Evolutionary conservation across 225 moss, liverwort and hornwort species (phyloP).

Genomic region (Takakia lepidozioides): DNA sequence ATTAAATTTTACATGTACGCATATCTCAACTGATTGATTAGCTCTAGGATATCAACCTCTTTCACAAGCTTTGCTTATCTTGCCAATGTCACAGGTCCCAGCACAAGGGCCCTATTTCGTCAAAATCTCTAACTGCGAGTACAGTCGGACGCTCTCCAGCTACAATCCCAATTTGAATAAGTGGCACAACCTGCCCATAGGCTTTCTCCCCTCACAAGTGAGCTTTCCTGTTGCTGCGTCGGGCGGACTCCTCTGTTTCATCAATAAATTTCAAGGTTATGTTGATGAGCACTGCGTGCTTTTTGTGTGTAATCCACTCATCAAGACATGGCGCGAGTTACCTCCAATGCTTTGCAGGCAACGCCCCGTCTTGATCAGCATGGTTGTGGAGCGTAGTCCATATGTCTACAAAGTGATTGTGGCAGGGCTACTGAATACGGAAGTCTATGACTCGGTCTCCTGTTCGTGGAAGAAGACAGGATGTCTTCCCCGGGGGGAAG

Average conservation of each 20-base stretch:
- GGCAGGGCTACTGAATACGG: conserved; percentile 33
- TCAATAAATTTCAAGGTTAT: conserved; percentile 50
- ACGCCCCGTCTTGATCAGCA: conserved; percentile 49
- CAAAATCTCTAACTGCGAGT: conserved; percentile 49
- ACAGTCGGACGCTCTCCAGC: conserved; percentile 26
- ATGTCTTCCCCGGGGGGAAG: conserved; percentile 46
- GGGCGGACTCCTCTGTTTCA: conserved; percentile 49
- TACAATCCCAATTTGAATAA: conserved; percentile 37
- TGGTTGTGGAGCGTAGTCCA: conserved; percentile 32
- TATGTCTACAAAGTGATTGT: conserved; percentile 47
- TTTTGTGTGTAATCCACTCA: conserved; percentile 52
- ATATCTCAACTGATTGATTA: too few species aligned
- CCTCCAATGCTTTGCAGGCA: conserved; percentile 52
- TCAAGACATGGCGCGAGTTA: conserved; percentile 49
- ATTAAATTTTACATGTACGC: too few species aligned
- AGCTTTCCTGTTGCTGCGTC: conserved; percentile 48
- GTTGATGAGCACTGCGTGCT: conserved; percentile 48
- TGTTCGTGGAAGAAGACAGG: conserved; percentile 37
- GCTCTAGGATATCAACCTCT: too few species aligned
- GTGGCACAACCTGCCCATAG: conserved; percentile 56
- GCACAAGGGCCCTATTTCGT: conserved; percentile 40
- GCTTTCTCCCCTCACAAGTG: conserved; percentile 34
- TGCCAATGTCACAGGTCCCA: conserved; percentile 27
- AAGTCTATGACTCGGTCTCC: conserved; percentile 42
- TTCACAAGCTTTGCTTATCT: too few species aligned